Evolutionary conservation across 352 stramenopile species (phyloP), one percentile per base, ranked within the genome.

Genomic region (Plasmopara muralis): DNA sequence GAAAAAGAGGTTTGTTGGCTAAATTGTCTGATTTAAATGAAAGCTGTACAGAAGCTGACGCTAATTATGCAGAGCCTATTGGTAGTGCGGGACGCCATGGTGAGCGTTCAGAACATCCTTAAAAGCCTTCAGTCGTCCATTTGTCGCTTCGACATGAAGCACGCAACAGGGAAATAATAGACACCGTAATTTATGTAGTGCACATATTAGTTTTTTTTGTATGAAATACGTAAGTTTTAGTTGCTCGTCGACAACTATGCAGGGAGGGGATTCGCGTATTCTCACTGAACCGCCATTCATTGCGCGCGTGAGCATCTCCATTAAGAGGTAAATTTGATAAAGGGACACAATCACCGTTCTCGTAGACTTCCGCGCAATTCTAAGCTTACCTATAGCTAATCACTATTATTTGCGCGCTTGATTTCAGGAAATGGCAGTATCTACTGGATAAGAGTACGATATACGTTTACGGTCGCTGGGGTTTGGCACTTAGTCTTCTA

Each of bases 381-480:
- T 50, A 6, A 18, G 18, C 31, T 35, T 31, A 31, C 29, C 16
- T 12, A 12, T 50, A 28, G 37, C 25, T 28, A 6, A 45, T 14
- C 45, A 2, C 15, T 39, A 2, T 47, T 4, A 28, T 35, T 55
- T 40, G 29, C 25, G n/a, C 43, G 37, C 13, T 28, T 37, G 18
- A 9, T 12, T 29, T n/a, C 60, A 97, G 89, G 65, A 96, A 95
- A 70, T 97, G 86, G 77, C 97, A 99, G 77, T 95, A 99, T 55
- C 72, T 97, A 72, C 77, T 99, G 45, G 97, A 99, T 72, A 96
- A 97, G 79, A 98, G 93, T 44, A 98, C 95, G 31, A 98, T 99
- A 65, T 87, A 99, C 66, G 74, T 97, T 39, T 83, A 92, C 41
- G 75, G 70, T 7, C 84, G 97, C 41, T 99, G 97, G 97, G 72